Percentiles rank a stretch among this genome's conserved stretches.
Evolutionary conservation across 2,329 filamentous ascomycete species (phyloP).

Genomic region (Fusarium napiforme): DNA sequence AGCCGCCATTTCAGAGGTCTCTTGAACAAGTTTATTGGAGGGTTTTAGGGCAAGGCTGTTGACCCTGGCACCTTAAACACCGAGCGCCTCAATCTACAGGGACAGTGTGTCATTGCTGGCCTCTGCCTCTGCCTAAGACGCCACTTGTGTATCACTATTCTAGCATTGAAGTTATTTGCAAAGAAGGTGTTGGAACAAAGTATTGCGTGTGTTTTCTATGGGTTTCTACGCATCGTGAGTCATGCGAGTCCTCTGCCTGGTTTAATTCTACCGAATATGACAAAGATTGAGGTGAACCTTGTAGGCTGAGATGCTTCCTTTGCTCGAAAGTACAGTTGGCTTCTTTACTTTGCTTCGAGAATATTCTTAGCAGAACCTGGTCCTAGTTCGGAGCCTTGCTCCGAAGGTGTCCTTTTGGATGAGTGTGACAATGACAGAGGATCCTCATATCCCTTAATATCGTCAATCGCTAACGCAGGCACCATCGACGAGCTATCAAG

Average conservation of each 20-base stretch:
- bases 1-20: conserved; percentile 24
- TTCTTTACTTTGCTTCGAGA: conserved; percentile 43
- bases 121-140: conserved; percentile 14
- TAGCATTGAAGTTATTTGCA: not conserved
- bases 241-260: conserved; percentile 13
- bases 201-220: conserved; percentile 21
- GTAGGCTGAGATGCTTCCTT: not conserved
- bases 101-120: not conserved
- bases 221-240: conserved; percentile 31
- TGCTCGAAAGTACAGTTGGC: conserved; percentile 19
- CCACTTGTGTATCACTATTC: conserved; percentile 16
- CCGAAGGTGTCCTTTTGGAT: conserved; percentile 38
- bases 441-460: conserved; percentile 38
- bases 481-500: not conserved
- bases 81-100: conserved; percentile 19
- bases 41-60: conserved; percentile 24
- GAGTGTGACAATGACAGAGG: conserved; percentile 4
- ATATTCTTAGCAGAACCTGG: conserved; percentile 38
- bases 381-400: conserved; percentile 15
- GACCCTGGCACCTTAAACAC: conserved; percentile 28
- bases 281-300: not conserved
- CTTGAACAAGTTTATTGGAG: not conserved
- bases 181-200: conserved; percentile 12
- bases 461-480: not conserved
- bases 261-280: not conserved